A percentile compares a stretch with the other conserved stretches of the same genome.
These are phyloP conservation scores for Eruca vesicaria DNA, from an alignment of 441 rosid genomes.

Conservation along the genomic window DNA sequence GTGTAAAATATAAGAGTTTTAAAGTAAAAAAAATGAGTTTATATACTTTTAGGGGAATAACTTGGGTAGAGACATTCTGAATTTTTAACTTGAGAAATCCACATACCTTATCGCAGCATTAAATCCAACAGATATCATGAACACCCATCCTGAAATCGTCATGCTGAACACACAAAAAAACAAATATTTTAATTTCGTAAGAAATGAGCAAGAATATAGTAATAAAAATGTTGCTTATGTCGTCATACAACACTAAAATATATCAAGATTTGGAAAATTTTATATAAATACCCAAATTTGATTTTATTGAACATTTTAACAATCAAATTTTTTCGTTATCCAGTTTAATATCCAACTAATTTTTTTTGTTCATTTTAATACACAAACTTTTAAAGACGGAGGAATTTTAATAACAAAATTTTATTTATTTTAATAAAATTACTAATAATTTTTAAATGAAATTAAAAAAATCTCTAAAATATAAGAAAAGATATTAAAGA, in stretches of 20 bases:
- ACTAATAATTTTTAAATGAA: no score
- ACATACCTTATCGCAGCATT: slow-evolving; percentile 62
- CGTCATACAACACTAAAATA: not conserved
- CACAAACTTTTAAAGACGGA: no score
- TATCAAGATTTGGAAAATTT: not conserved
- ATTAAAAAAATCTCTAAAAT: no score
- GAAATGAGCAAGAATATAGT: not conserved
- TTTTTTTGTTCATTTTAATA: no score
- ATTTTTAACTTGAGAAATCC: not conserved
- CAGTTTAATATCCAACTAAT: no score
- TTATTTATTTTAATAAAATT: no score
- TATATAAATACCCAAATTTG: not conserved
- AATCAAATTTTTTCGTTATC: no score
- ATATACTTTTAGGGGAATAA: not conserved
- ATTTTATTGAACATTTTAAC: no score
- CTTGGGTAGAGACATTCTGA: not conserved
- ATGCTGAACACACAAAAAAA: slow-evolving; percentile 39
- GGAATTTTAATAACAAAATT: no score
- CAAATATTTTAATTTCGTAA: not conserved
- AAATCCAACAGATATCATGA: slow-evolving; percentile 65
- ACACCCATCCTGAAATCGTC: slow-evolving; percentile 58
- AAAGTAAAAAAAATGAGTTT: no score
- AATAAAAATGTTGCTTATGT: not conserved
- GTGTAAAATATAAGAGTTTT: not conserved
- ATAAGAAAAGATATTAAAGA: no score